phyloP scores from a whole-genome alignment of 257 asterid genomes.

The Nicotiana noctiflora region DNA sequence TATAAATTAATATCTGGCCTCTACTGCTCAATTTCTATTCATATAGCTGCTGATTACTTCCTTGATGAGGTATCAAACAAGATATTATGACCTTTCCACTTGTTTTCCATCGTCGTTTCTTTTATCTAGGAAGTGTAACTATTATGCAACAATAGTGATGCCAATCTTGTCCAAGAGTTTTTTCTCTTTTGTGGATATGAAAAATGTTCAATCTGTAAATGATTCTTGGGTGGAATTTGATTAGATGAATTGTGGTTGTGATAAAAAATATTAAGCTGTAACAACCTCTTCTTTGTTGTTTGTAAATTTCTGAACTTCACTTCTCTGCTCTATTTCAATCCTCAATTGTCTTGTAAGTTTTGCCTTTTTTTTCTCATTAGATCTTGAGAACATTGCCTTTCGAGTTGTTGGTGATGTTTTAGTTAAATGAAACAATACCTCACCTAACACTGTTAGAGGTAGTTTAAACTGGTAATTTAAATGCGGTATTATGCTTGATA shows the following conservation, averaged over 20 bases:
- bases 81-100: constrained; percentile 22
- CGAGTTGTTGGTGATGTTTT: no score
- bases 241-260: neutral
- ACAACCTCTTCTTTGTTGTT: neutral
- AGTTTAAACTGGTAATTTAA: no score
- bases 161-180: neutral
- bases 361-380: no score
- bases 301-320: no score
- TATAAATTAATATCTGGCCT: constrained; percentile 74
- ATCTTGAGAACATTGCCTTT: no score
- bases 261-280: neutral
- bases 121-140: neutral
- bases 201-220: neutral
- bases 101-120: neutral
- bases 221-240: neutral
- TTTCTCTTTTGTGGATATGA: neutral
- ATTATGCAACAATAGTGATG: neutral
- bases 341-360: no score
- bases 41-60: constrained; percentile 38
- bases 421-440: no score
- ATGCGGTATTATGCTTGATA: no score
- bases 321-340: no score
- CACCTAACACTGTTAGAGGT: no score
- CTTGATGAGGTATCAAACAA: constrained; percentile 24
- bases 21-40: constrained; percentile 16